Conservation (phyloP, 1,284 basidiomycete genomes). For the Trichosporon sp. region DNA sequence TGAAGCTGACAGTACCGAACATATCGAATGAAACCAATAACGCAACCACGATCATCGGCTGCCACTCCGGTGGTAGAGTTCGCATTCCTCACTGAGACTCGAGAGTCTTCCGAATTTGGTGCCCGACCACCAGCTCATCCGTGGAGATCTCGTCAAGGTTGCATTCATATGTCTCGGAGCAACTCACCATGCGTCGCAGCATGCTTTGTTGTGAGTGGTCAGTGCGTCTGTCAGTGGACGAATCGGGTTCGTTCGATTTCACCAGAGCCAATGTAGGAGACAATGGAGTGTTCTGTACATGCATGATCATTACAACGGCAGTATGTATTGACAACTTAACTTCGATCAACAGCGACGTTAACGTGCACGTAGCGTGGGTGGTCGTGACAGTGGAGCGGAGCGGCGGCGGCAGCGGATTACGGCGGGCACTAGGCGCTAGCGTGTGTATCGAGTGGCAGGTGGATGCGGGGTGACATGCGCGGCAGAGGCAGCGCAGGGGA, state of each 20-base stretch:
- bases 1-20: background rate
- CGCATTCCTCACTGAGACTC: background rate
- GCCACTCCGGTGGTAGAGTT: background rate
- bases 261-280: background rate
- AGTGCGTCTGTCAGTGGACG: background rate
- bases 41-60: background rate
- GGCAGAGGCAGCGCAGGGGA: background rate
- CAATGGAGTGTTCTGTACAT: conserved; percentile 7
- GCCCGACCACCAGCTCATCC: too few species aligned
- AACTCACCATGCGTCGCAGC: background rate
- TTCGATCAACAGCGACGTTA: background rate
- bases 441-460: conserved; percentile 10
- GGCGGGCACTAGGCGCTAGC: conserved; percentile 9
- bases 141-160: background rate
- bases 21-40: background rate
- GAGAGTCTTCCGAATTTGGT: background rate
- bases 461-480: conserved; percentile 1
- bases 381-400: background rate
- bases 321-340: conserved; percentile 5
- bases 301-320: conserved; percentile 11
- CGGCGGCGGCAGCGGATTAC: background rate
- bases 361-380: background rate
- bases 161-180: background rate
- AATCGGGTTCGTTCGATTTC: background rate
- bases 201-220: background rate